Conservation (phyloP, 192 early-diverging fungal species). For the Backusella psychrophila region DNA sequence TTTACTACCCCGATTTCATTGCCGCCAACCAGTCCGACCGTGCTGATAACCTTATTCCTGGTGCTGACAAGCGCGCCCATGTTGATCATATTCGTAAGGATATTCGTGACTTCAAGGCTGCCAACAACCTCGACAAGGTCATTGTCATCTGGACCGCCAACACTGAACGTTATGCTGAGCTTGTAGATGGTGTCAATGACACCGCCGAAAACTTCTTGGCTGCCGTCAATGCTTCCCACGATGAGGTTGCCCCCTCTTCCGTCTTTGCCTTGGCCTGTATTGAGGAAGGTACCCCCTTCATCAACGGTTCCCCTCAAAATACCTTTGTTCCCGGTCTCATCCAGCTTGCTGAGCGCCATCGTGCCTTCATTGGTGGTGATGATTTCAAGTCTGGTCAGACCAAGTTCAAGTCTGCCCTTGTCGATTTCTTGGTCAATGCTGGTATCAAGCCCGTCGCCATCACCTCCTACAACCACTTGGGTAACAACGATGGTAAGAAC, state of each 20-base stretch:
- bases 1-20: conserved; percentile 99
- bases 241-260: conserved; percentile 93
- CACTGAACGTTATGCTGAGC: conserved; percentile 90
- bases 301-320: conserved; percentile 99
- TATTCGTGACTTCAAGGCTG: conserved; percentile 93
- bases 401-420: conserved; percentile 98
- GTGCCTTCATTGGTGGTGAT: conserved; percentile 94
- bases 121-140: conserved; percentile 87
- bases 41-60: conserved; percentile 88
- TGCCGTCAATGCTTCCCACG: conserved; percentile 79
- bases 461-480: conserved; percentile 97
- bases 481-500: conserved; percentile 99
- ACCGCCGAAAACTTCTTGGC: conserved; percentile 90
- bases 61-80: conserved; percentile 86
- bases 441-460: conserved; percentile 98
- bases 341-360: conserved; percentile 84
- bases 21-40: conserved; percentile 98
- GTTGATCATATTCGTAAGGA: conserved; percentile 91
- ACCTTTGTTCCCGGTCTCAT: conserved; percentile 97
- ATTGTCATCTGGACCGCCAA: conserved; percentile 99
- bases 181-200: conserved; percentile 94
- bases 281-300: conserved; percentile 92
- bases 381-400: conserved; percentile 99
- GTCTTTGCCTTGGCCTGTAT: conserved; percentile 96
- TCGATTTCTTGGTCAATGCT: conserved; percentile 98